Base-by-base conservation (phyloP, 2,329 filamentous ascomycete genomes). In the Microsporum audouinii region DNA sequence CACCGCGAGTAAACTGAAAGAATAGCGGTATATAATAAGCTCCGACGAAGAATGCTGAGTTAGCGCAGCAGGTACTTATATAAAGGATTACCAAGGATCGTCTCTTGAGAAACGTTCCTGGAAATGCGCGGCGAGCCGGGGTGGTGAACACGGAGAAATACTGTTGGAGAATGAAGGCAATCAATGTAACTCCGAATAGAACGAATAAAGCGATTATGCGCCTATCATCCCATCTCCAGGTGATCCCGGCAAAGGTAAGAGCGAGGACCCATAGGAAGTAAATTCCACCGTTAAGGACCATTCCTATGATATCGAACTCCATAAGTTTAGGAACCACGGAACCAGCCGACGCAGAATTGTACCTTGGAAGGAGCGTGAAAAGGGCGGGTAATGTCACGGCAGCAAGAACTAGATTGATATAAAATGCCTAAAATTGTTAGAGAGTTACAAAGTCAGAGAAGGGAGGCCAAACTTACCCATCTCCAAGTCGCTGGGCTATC, bases 1-100 rank as follows among this genome's bases (percentile, higher is more conserved):
- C 78, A 3, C 76, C 76, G 2, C 71, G 72, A 0, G 73, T 74
- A 66, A 83, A 84, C 61, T 80, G 77, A 68, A 83, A 83, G 70
- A 76, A 82, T 0, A 83, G 70, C 0, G 82, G 81, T 5, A 80
- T 77, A 68, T 80, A 84, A 70, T 83, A 84, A 12, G 80, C 71
- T 0, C 72, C 71, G 58, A 62, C 55, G 53, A 77, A 71, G 55
- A 75, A 74, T 29, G 73, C 66, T 5, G 70, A 68, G 1, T 72
- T 70, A 6, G 70, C 72, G 0, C 71, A 72, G 0, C 71, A 67
- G 1, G 74, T 77, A 6, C 71, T 70, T 36, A 77, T 68, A 64
- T 77, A 80, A 0, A 82, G 68, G 1, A 80, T 62, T 1, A 79
- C 64, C 60, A 76, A 67, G 1, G 72, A 71, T 7, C 68, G 67